Evolutionary conservation across 139 green algal genomes (phyloP).

Genomic region (Closterium sp.): DNA sequence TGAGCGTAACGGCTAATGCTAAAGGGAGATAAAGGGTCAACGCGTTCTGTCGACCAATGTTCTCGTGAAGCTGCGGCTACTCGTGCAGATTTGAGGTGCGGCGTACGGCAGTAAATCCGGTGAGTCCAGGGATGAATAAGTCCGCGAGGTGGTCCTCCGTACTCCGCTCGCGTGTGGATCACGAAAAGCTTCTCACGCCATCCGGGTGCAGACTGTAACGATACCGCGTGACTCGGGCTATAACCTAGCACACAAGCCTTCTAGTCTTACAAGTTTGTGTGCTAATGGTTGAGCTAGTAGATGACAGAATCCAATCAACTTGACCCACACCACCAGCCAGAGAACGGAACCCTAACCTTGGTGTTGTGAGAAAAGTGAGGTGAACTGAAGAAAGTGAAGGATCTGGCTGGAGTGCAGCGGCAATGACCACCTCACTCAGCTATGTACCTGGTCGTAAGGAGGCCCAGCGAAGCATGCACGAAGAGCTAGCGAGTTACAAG

Average conservation of each 20-base stretch:
- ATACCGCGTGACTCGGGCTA: background rate
- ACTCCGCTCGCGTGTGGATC: background rate
- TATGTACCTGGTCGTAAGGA: background rate
- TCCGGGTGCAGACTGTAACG: background rate
- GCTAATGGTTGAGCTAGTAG: background rate
- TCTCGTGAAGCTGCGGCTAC: background rate
- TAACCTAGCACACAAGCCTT: background rate
- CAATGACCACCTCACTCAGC: no score
- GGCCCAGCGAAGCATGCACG: background rate
- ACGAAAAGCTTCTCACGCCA: background rate
- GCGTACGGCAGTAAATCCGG: background rate
- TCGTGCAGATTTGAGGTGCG: background rate
- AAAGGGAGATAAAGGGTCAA: background rate
- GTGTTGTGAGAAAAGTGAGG: background rate
- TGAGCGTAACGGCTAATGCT: background rate
- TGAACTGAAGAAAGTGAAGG: background rate
- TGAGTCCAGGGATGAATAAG: background rate
- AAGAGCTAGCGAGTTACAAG: background rate
- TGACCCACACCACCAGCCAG: background rate
- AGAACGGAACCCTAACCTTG: background rate
- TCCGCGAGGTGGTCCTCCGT: background rate
- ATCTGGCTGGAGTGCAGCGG: background rate
- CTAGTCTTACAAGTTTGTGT: background rate
- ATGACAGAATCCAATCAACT: no score
- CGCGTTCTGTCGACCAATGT: background rate